phyloP scores from a whole-genome alignment of 139 green algal species.

The Tetradesmus lagerheimii region DNA sequence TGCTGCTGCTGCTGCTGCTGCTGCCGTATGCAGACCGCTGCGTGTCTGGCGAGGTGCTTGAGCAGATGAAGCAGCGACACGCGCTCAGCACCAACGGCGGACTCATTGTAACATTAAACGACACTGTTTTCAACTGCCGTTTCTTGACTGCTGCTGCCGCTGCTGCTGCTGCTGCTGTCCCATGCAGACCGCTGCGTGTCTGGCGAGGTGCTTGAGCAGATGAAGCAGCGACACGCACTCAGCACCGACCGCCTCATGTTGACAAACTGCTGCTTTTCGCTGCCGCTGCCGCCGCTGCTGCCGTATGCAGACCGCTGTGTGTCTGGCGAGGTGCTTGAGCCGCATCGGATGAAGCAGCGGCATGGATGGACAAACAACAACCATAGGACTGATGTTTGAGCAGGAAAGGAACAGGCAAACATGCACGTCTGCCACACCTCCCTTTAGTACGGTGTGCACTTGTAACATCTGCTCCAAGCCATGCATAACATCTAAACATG shows the following conservation, averaged over 20 bases:
- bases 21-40: slow-evolving; percentile 51
- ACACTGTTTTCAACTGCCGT: too few species aligned
- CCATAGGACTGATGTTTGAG: too few species aligned
- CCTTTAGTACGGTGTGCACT: too few species aligned
- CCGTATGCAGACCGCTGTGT: slow-evolving; percentile 85
- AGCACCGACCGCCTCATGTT: slow-evolving; percentile 26
- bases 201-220: slow-evolving; percentile 72
- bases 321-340: slow-evolving; percentile 74
- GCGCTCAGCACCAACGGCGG: slow-evolving; percentile 2
- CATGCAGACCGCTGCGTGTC: slow-evolving; percentile 84
- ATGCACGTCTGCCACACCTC: too few species aligned
- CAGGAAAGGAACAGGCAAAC: too few species aligned
- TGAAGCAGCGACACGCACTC: slow-evolving; percentile 46
- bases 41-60: slow-evolving; percentile 82
- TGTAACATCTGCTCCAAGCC: too few species aligned
- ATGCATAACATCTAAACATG: too few species aligned
- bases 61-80: slow-evolving; percentile 55
- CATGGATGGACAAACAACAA: too few species aligned
- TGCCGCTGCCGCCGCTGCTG: too few species aligned
- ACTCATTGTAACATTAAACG: slow-evolving; percentile 71
- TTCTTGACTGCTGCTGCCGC: too few species aligned
- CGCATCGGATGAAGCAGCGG: slow-evolving; percentile 59
- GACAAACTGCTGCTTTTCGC: too few species aligned
- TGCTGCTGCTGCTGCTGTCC: slow-evolving; percentile 72
- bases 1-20: not conserved